Conservation (phyloP, 306 rosid genomes). For the Cucurbita ficifolia region DNA sequence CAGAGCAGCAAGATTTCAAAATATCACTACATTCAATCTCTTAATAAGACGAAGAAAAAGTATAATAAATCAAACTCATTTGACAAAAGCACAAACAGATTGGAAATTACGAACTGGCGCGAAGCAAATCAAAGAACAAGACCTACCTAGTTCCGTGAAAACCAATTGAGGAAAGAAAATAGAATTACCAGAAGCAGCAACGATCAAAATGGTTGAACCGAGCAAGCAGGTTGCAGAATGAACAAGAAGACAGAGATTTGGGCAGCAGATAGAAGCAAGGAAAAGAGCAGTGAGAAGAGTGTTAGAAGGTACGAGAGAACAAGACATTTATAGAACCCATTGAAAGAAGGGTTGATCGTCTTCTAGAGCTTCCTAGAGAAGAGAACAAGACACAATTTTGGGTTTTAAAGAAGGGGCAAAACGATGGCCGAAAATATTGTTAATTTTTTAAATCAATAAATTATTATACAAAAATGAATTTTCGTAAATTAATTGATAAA, state of each 20-base stretch:
- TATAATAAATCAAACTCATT: neutral
- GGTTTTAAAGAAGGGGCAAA: neutral
- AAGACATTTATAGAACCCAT: neutral
- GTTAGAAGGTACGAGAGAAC: neutral
- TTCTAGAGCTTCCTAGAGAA: conserved; percentile 29
- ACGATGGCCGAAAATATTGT: neutral
- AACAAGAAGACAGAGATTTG: neutral
- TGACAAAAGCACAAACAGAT: neutral
- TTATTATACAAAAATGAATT: too few relatives aligned
- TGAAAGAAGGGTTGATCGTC: neutral
- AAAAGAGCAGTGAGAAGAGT: neutral
- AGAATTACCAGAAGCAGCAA: neutral
- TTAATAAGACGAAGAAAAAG: neutral
- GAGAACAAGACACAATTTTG: neutral
- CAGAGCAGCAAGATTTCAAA: neutral
- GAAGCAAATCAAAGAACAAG: neutral
- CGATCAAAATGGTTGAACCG: neutral
- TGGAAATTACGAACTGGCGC: neutral
- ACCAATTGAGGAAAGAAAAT: neutral
- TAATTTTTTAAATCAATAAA: too few relatives aligned
- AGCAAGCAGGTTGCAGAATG: neutral
- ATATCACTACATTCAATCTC: neutral
- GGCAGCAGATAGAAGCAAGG: neutral
- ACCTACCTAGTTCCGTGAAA: neutral
- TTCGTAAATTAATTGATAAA: too few relatives aligned